Base-by-base conservation (phyloP, 176 grass and related monocot genomes). In the Avena atlantica region DNA sequence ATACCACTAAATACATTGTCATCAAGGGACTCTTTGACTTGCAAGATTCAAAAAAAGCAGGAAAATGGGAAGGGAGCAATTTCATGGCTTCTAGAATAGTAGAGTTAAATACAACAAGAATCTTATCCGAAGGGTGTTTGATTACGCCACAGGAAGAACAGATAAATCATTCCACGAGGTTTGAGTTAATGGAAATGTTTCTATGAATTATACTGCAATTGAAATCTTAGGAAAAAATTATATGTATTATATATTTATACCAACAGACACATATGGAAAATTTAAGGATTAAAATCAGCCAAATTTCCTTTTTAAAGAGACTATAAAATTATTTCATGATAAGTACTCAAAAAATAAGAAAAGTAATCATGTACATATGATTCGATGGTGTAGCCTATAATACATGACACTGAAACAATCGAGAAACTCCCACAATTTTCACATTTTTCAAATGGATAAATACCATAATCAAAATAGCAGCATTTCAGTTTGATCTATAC, bases 121-220 rank as follows among this genome's bases (percentile, higher is more conserved):
- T 75, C 12, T 49, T 21, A 73, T 48, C 13, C 6, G 51, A 27
- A 75, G 72, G 12, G 45, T 75, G 47, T 51, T 50, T 50, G 21
- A 50, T 74, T 50, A 74, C 5, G 2, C 44, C 71, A 74, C 23
- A 74, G 44, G 12, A 25, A 74, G 47, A 50, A 74, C n/a, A 49
- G 49, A 14, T 20, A 74, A 74, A 73, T 48, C 37, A 48, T 15
- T 73, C 42, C 20, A 49, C 20, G n/a, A 73, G 45, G 44, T 74
- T 48, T 49, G 44, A 74, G 12, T 74, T 74, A 6, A 73, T 73
- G 42, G 70, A 74, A 74, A 50, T 49, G 71, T 25, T 74, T 48
- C 71, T 25, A 74, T 49, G 45, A 27, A 50, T 50, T 24, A 49
- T 11, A 69, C 71, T 7, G 71, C 71, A 74, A 74, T 12, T 74